These are phyloP conservation scores for Candida awuae DNA, from an alignment of 805 yeast genomes.

Conservation along the genomic window DNA sequence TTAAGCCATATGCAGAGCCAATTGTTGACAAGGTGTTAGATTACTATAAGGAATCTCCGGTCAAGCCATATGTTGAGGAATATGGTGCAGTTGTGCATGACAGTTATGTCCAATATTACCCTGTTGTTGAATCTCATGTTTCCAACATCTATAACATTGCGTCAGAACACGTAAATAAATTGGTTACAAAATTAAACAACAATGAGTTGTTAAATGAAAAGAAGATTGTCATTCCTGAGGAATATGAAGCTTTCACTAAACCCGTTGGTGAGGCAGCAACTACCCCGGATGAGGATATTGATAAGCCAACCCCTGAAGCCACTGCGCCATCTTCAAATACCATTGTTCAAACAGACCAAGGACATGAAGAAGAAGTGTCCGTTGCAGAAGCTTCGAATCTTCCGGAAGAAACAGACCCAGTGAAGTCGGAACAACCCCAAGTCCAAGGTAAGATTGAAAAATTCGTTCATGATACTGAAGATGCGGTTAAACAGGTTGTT, in stretches of 20 bases:
- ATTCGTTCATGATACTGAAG: slow-evolving; percentile 3
- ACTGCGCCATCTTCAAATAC: background rate
- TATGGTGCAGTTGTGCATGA: slow-evolving; percentile 3
- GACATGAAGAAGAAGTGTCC: slow-evolving; percentile 1
- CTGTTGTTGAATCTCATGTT: slow-evolving; percentile 10
- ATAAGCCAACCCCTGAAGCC: slow-evolving; percentile 7
- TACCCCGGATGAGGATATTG: slow-evolving; percentile 6
- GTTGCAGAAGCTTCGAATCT: slow-evolving; percentile 1
- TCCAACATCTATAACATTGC: background rate
- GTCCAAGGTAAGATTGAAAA: slow-evolving; percentile 1
- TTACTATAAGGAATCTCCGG: slow-evolving; percentile 17
- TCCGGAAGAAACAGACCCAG: slow-evolving; percentile 1
- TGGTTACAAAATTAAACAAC: slow-evolving; percentile 6
- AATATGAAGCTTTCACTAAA: slow-evolving; percentile 5
- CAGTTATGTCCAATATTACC: slow-evolving; percentile 11
- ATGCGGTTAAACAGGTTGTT: slow-evolving; percentile 1
- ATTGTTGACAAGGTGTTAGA: slow-evolving; percentile 8
- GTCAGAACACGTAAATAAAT: slow-evolving; percentile 1
- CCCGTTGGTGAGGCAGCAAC: background rate
- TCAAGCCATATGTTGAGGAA: slow-evolving; percentile 19
- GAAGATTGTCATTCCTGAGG: slow-evolving; percentile 7
- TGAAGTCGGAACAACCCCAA: background rate
- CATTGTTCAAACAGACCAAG: slow-evolving; percentile 3
- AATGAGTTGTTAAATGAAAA: slow-evolving; percentile 5
- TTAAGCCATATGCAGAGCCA: slow-evolving; percentile 20